Percentiles rank a stretch among this genome's conserved stretches.
These are phyloP conservation scores for Pyrus pyrifolia DNA, from an alignment of 306 rosid genomes.

Conservation along the genomic window DNA sequence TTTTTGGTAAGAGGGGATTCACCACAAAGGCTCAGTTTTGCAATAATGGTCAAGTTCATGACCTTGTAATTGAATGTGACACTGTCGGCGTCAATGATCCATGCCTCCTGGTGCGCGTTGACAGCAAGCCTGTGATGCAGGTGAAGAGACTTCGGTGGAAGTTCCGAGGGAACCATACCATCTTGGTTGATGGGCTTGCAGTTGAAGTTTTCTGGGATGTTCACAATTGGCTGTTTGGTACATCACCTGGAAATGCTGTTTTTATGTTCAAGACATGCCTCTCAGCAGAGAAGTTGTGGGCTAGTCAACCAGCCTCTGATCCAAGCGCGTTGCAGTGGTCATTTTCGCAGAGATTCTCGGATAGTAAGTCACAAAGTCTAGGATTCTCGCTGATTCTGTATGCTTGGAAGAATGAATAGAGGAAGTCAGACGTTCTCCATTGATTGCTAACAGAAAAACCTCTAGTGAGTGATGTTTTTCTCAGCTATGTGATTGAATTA, in stretches of 20 bases:
- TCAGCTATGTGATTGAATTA: constrained; percentile 40
- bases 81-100: constrained; percentile 54
- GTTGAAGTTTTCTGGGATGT: constrained; percentile 96
- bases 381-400: constrained; percentile 75
- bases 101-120: constrained; percentile 59
- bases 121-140: constrained; percentile 76
- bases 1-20: constrained; percentile 71
- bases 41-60: constrained; percentile 72
- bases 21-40: constrained; percentile 70
- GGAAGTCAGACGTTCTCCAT: constrained; percentile 28
- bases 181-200: constrained; percentile 72
- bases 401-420: constrained; percentile 87
- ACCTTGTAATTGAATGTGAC: constrained; percentile 85
- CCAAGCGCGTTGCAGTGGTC: constrained; percentile 67
- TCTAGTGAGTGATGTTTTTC: constrained; percentile 44
- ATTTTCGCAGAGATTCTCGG: constrained; percentile 81
- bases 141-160: constrained; percentile 87
- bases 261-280: constrained; percentile 84
- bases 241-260: constrained; percentile 71
- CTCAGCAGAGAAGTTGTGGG: constrained; percentile 63
- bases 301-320: constrained; percentile 49
- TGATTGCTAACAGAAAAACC: constrained; percentile 52
- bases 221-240: constrained; percentile 82
- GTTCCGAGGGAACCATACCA: constrained; percentile 84
- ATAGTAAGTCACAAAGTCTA: constrained; percentile 50